Percentiles rank a stretch among this genome's conserved stretches.
Conservation (phyloP, 495 filamentous ascomycete species). For the Trichocladium uniseriatum region DNA sequence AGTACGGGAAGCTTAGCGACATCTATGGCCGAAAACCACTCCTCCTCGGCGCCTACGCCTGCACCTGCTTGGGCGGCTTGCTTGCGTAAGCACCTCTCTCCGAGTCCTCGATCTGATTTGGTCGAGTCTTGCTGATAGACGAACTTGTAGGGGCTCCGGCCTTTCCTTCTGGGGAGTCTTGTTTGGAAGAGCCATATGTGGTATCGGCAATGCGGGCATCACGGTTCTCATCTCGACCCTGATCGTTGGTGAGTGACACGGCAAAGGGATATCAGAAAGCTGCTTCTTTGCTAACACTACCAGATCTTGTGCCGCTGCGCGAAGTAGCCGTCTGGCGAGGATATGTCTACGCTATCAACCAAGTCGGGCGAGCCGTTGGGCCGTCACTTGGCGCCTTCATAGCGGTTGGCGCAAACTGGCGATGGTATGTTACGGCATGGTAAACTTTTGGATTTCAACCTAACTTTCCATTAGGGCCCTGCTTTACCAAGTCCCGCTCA, state of each 20-base stretch:
- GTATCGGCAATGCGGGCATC: slow-evolving; percentile 13
- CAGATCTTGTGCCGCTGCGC: slow-evolving; percentile 13
- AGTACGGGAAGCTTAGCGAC: slow-evolving; percentile 15
- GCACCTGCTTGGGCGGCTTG: slow-evolving; percentile 3
- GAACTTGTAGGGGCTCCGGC: neutral
- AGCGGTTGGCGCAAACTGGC: slow-evolving; percentile 6
- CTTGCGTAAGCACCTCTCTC: neutral
- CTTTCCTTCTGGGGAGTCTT: slow-evolving; percentile 10
- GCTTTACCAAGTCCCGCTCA: slow-evolving; percentile 11
- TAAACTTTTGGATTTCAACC: too few relatives aligned
- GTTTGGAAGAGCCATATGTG: slow-evolving; percentile 7
- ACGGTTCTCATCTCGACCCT: slow-evolving; percentile 14
- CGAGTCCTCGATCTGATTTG: neutral
- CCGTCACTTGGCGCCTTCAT: slow-evolving; percentile 13
- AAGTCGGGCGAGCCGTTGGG: slow-evolving; percentile 10
- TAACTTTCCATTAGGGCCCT: slow-evolving; percentile 2
- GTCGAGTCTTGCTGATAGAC: neutral
- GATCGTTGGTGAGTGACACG: slow-evolving; percentile 7
- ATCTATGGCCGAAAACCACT: slow-evolving; percentile 15
- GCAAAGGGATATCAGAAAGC: too few relatives aligned
- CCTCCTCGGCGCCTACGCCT: slow-evolving; percentile 5
- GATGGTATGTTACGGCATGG: slow-evolving; percentile 2
- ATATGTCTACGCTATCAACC: slow-evolving; percentile 14
- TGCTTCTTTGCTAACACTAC: neutral
- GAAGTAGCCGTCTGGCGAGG: slow-evolving; percentile 17